Evolutionary conservation across 2,329 filamentous ascomycete species (phyloP), one percentile per base, ranked within the genome.

Genomic region (Aspergillus phoenicis): DNA sequence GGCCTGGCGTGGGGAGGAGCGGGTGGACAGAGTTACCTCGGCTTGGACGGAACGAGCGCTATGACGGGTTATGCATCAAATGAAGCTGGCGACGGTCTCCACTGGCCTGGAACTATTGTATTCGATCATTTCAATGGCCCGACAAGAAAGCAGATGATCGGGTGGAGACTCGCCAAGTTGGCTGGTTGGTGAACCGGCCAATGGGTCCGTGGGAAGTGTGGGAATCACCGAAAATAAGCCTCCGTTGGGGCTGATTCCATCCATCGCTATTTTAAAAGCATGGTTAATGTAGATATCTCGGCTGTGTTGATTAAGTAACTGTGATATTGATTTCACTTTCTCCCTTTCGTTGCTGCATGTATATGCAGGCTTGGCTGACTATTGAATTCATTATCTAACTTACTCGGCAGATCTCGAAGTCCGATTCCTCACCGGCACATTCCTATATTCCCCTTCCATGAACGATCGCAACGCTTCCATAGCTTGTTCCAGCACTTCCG

Each of bases 401-500:
- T 13, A 36, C 33, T 13, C 5, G 13, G 33, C 33, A 36, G 33
- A 5, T 15, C 2, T 36, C 33, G 8, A 43, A 43, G n/a, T 43
- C 24, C 15, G 15, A 6, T 17, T 24, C 26, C 65, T 47, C 49
- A 63, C 58, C 3, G 66, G 72, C 8, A 86, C 69, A 65, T 82
- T 80, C 62, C 84, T 82, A 66, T 81, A 81, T 58, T 81, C 79
- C 67, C 82, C 83, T 64, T 79, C 78, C 74, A 87, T 78, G 64
- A 85, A 87, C 57, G 77, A 70, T 48, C 77, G 78, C 63, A 82
- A 70, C 63, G 80, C 80, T 66, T 84, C 81, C 68, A 95, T 70
- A 0, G 85, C 91, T 64, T 87, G 83, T 65, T 84, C 79, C 58
- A 95, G 69, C 20, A 91, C 82, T 4, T 85, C 81, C 1, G 88